Evolutionary conservation across 768 basidiomycete genomes (phyloP).

Genomic region (Clitopilus hobsonii): DNA sequence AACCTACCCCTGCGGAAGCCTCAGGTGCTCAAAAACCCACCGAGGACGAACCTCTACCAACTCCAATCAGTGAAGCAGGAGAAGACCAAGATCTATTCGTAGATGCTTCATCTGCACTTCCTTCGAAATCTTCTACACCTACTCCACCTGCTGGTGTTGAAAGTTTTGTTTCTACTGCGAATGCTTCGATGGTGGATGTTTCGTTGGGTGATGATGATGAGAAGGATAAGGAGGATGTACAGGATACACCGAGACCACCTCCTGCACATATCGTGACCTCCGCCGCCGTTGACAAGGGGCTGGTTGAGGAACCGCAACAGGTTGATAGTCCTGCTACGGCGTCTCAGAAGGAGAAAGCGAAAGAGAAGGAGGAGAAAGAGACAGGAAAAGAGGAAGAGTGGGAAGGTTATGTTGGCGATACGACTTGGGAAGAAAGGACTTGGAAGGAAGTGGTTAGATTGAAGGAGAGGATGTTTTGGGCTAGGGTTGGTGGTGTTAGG

Average conservation of each 20-base stretch:
- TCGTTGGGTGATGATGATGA: too few species aligned
- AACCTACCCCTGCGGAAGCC: too few species aligned
- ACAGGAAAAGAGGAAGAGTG: conserved; percentile 19
- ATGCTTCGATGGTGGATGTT: too few species aligned
- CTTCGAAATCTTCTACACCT: background rate
- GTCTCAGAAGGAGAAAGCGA: background rate
- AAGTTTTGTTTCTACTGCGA: too few species aligned
- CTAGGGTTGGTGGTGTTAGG: conserved; percentile 56
- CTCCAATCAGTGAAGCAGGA: conserved; percentile 6
- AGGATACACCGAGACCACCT: background rate
- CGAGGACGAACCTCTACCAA: background rate
- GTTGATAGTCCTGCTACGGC: background rate
- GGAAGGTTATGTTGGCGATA: conserved; percentile 53
- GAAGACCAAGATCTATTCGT: conserved; percentile 11
- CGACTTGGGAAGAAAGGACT: conserved; percentile 81
- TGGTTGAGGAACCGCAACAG: background rate
- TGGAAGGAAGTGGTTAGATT: conserved; percentile 76
- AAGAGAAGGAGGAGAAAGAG: conserved; percentile 5
- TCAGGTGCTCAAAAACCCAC: background rate
- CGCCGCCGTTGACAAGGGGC: background rate
- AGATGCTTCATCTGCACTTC: conserved; percentile 10
- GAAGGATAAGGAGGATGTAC: background rate
- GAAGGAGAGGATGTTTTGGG: conserved; percentile 86
- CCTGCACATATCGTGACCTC: background rate
- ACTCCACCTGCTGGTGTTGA: background rate